Conservation (phyloP, 768 basidiomycete genomes). For the Astraeus odoratus region DNA sequence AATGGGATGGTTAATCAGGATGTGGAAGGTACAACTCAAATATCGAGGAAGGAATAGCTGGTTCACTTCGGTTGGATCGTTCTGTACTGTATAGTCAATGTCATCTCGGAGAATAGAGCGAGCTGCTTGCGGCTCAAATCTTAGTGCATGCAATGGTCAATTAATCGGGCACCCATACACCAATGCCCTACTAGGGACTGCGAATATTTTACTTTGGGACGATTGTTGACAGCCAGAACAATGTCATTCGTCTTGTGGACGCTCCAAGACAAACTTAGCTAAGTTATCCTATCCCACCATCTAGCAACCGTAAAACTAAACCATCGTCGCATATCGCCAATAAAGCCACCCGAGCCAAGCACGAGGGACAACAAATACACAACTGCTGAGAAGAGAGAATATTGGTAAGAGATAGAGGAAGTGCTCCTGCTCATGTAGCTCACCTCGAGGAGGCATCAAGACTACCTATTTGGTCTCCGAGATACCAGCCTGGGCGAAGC, state of each 20-base stretch:
- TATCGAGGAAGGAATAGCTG: no score
- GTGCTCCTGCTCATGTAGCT: background rate
- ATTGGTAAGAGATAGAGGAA: background rate
- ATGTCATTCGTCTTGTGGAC: constrained; percentile 6
- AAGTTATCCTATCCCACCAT: constrained; percentile 1
- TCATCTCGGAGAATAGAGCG: no score
- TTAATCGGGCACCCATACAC: no score
- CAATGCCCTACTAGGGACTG: no score
- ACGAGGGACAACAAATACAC: background rate
- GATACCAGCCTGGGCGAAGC: constrained; percentile 5
- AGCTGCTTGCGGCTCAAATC: no score
- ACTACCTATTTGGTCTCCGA: background rate
- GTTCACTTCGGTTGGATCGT: no score
- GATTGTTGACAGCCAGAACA: constrained; percentile 1
- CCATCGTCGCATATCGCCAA: background rate
- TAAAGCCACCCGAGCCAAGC: background rate
- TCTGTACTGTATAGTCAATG: no score
- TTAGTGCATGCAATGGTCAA: no score
- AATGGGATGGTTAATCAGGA: no score
- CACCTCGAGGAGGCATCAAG: background rate
- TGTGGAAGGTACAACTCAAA: no score
- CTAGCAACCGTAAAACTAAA: background rate
- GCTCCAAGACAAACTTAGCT: constrained; percentile 3
- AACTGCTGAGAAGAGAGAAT: background rate
- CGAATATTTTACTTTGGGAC: background rate